These are phyloP conservation scores for Asparagopsis taxiformis DNA, from an alignment of 31 red algal genomes.

Conservation along the genomic window DNA sequence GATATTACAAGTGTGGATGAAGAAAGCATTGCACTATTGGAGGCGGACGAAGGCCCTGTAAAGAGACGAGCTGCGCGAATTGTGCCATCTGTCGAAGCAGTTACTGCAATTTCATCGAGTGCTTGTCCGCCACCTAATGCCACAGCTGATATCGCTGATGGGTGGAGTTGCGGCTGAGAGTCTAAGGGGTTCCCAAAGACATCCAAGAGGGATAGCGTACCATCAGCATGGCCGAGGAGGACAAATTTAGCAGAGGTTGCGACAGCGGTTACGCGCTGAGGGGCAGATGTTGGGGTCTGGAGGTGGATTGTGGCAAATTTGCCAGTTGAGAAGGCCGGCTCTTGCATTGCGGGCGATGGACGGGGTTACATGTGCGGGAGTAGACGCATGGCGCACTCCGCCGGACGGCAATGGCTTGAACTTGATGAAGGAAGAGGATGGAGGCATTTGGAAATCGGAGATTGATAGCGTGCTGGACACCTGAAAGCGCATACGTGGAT, in stretches of 20 bases:
- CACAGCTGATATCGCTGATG: slow-evolving; percentile 40
- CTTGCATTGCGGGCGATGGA: slow-evolving; percentile 11
- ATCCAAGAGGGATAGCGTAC: slow-evolving; percentile 57
- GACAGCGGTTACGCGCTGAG: slow-evolving; percentile 16
- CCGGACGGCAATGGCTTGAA: too few species aligned
- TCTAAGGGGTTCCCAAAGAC: slow-evolving; percentile 67
- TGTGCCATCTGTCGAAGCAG: slow-evolving; percentile 34
- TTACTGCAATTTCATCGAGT: slow-evolving; percentile 25
- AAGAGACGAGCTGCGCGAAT: slow-evolving; percentile 44
- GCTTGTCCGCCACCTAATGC: slow-evolving; percentile 36
- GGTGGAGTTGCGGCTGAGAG: slow-evolving; percentile 40
- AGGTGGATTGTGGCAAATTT: slow-evolving; percentile 45
- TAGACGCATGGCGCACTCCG: not conserved
- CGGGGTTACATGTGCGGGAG: not conserved
- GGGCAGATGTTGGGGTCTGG: not conserved
- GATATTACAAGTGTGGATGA: slow-evolving; percentile 18
- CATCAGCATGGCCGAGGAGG: slow-evolving; percentile 54
- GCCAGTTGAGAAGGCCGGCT: slow-evolving; percentile 49
- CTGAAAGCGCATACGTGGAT: too few species aligned
- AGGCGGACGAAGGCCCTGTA: slow-evolving; percentile 8
- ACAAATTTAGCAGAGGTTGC: slow-evolving; percentile 56
- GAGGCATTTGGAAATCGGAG: too few species aligned
- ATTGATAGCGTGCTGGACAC: too few species aligned
- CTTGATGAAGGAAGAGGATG: too few species aligned
- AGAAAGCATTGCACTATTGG: slow-evolving; percentile 22